Percentiles rank a stretch among this genome's conserved stretches.
Evolutionary conservation across 805 yeast genomes (phyloP).

Genomic region (Ogataea saltuana): DNA sequence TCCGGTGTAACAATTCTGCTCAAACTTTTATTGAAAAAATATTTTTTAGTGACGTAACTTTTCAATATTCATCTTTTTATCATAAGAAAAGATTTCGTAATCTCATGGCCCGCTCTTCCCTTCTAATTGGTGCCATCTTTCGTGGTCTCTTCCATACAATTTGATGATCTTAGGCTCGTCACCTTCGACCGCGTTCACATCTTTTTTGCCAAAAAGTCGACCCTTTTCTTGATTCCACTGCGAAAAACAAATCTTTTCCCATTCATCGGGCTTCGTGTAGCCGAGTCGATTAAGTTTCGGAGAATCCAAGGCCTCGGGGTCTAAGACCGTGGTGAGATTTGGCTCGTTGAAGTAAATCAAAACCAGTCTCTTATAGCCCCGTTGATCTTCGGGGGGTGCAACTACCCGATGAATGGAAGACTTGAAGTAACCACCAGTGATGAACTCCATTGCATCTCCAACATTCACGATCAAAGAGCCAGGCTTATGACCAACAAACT

Average conservation of each 20-base stretch:
- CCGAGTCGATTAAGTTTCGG: constrained; percentile 40
- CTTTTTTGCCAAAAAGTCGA: constrained; percentile 41
- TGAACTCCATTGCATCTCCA: constrained; percentile 43
- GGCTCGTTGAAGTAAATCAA: constrained; percentile 47
- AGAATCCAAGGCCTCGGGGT: constrained; percentile 44
- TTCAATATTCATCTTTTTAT: too few relatives aligned
- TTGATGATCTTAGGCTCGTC: constrained; percentile 25
- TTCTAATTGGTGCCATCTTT: constrained; percentile 45
- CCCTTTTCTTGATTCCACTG: constrained; percentile 50
- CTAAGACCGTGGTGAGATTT: constrained; percentile 36
- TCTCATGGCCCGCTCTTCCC: not conserved
- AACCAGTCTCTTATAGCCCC: constrained; percentile 37
- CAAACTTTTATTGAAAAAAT: too few relatives aligned
- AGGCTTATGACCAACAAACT: constrained; percentile 41
- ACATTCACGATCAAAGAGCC: constrained; percentile 42
- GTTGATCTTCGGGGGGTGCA: constrained; percentile 46
- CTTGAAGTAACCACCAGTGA: constrained; percentile 47
- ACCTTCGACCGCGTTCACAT: constrained; percentile 9
- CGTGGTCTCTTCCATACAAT: constrained; percentile 43
- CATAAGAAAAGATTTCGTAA: not conserved
- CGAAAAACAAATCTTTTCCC: constrained; percentile 39
- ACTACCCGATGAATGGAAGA: constrained; percentile 48
- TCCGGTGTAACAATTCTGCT: too few relatives aligned
- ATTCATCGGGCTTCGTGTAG: constrained; percentile 28
- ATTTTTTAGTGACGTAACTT: too few relatives aligned